Conservation (phyloP, 1,284 basidiomycete genomes). For the Austroboletus sp. region DNA sequence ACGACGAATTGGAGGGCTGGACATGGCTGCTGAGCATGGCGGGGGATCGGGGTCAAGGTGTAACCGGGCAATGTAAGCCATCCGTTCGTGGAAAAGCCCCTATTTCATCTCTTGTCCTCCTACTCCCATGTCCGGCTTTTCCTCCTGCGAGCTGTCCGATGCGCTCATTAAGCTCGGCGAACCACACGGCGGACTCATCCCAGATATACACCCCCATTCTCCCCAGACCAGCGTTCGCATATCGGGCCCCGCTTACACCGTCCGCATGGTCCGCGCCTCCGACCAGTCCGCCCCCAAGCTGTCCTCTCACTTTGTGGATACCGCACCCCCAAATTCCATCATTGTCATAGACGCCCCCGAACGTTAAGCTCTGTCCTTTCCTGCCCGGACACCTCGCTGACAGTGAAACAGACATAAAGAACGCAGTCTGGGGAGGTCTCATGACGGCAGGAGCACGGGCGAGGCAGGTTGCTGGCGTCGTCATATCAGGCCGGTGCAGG, state of each 20-base stretch:
- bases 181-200: conserved; percentile 72
- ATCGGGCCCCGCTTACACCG: conserved; percentile 84
- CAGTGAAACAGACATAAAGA: conserved; percentile 55
- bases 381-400: conserved; percentile 9
- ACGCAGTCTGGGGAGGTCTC: conserved; percentile 87
- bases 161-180: conserved; percentile 80
- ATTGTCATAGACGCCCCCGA: conserved; percentile 75
- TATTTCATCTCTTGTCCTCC: conserved; percentile 1
- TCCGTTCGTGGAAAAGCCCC: conserved; percentile 8
- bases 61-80: not conserved
- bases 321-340: conserved; percentile 58
- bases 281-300: conserved; percentile 63
- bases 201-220: conserved; percentile 67
- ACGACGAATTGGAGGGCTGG: conserved; percentile 10
- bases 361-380: conserved; percentile 40
- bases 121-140: conserved; percentile 24
- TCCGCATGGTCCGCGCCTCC: conserved; percentile 71
- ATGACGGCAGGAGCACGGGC: conserved; percentile 81
- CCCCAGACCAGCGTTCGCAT: conserved; percentile 38
- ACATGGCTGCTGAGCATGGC: conserved; percentile 1
- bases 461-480: conserved; percentile 62
- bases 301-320: conserved; percentile 79
- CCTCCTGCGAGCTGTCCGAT: conserved; percentile 84
- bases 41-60: not conserved
- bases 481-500: conserved; percentile 80